Conservation (phyloP, 768 basidiomycete species). For the Naematelia encephala region DNA sequence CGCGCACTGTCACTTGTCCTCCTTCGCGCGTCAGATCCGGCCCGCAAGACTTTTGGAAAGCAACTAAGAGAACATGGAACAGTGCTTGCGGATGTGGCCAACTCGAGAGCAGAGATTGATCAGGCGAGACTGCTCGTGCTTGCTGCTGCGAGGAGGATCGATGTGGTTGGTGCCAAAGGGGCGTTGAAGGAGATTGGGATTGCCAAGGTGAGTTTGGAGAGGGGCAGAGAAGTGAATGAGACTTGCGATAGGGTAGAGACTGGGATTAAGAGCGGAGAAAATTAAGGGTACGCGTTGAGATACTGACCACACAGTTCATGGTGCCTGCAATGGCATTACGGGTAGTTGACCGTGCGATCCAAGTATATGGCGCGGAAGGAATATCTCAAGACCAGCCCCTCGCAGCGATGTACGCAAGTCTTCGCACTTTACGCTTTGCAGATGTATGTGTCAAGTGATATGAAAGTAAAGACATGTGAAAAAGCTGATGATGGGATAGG, state of each 20-base stretch:
- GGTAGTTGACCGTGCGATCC: slow-evolving; percentile 93
- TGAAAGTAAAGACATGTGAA: too few species aligned
- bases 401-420: slow-evolving; percentile 68
- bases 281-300: too few species aligned
- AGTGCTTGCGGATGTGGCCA: slow-evolving; percentile 84
- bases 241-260: too few species aligned
- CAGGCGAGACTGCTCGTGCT: slow-evolving; percentile 79
- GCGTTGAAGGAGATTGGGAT: slow-evolving; percentile 97
- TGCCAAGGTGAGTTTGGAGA: slow-evolving; percentile 66
- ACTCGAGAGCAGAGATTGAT: slow-evolving; percentile 91
- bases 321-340: slow-evolving; percentile 84
- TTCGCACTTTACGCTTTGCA: slow-evolving; percentile 73
- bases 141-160: slow-evolving; percentile 89
- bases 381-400: slow-evolving; percentile 83
- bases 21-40: slow-evolving; percentile 85
- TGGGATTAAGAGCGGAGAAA: too few species aligned
- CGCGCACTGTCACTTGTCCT: slow-evolving; percentile 82
- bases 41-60: slow-evolving; percentile 90
- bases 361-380: slow-evolving; percentile 94
- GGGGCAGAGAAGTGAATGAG: too few species aligned
- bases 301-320: slow-evolving; percentile 75
- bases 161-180: slow-evolving; percentile 84
- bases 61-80: slow-evolving; percentile 86
- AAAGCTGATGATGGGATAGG: slow-evolving; percentile 28
- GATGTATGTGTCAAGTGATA: slow-evolving; percentile 50